Evolutionary conservation across 129 eudicot genomes (phyloP).

Genomic region (Flaveria ramosissima): DNA sequence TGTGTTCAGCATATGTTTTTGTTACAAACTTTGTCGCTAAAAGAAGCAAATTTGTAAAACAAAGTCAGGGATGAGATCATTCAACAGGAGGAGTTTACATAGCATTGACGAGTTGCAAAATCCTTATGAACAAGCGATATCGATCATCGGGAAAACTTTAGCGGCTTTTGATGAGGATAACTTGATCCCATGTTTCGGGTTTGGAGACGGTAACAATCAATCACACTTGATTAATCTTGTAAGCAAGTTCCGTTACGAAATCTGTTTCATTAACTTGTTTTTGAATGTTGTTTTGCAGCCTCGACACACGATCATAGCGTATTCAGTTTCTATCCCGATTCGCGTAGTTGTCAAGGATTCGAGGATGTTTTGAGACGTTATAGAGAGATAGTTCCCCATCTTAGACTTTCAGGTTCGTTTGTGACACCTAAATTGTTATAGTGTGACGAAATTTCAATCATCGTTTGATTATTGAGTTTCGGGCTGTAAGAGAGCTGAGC

Average conservation of each 20-base stretch:
- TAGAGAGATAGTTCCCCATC: conserved; percentile 68
- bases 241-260: neutral
- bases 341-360: conserved; percentile 61
- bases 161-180: conserved; percentile 81
- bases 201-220: conserved; percentile 62
- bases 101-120: conserved; percentile 48
- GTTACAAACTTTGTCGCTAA: neutral
- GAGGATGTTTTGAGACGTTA: conserved; percentile 63
- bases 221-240: neutral
- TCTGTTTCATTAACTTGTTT: neutral
- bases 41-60: neutral
- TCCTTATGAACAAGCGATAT: conserved; percentile 82
- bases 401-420: conserved; percentile 57
- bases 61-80: conserved; percentile 53
- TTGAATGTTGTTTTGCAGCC: conserved; percentile 42
- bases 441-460: neutral
- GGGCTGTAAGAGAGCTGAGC: neutral
- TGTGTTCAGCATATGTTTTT: neutral
- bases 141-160: conserved; percentile 64
- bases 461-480: neutral
- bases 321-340: conserved; percentile 60
- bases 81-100: conserved; percentile 60
- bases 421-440: neutral
- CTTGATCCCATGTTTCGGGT: conserved; percentile 76
- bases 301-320: conserved; percentile 72